Evolutionary conservation across 73 alveolate genomes (phyloP).

Genomic region (Uronychia setigera): DNA sequence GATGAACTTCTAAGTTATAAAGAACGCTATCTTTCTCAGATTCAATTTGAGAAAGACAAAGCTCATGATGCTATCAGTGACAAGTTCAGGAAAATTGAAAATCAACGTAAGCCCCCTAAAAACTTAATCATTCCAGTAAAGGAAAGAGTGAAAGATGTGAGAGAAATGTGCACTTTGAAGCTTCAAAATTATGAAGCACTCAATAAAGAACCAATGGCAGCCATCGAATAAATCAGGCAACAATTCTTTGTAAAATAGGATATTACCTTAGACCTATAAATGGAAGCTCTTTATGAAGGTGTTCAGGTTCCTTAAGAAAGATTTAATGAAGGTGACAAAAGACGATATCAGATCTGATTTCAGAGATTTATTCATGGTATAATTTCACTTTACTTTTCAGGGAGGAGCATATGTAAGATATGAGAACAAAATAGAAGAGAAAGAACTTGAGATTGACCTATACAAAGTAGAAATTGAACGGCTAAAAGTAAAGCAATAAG

Average conservation of each 20-base stretch:
- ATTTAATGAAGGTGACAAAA: neutral
- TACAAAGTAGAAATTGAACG: neutral
- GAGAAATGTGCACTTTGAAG: neutral
- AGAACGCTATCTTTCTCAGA: neutral
- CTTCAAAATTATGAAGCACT: neutral
- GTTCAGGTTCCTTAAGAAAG: neutral
- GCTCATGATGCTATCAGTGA: neutral
- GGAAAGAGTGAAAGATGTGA: neutral
- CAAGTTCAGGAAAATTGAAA: neutral
- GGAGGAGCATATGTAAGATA: neutral
- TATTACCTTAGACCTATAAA: neutral
- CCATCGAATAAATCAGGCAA: neutral
- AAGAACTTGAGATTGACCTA: neutral
- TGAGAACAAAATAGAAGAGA: neutral
- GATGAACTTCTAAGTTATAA: neutral
- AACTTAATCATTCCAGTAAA: too few species aligned
- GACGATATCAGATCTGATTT: neutral
- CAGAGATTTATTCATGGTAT: neutral
- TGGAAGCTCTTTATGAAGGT: neutral
- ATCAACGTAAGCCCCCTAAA: neutral
- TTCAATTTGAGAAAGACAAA: neutral
- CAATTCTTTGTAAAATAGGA: neutral
- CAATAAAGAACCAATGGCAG: neutral
- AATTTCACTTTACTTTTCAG: neutral
- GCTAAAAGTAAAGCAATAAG: neutral